Conservation (phyloP, 352 stramenopile species). For the Globisporangium lucens region DNA sequence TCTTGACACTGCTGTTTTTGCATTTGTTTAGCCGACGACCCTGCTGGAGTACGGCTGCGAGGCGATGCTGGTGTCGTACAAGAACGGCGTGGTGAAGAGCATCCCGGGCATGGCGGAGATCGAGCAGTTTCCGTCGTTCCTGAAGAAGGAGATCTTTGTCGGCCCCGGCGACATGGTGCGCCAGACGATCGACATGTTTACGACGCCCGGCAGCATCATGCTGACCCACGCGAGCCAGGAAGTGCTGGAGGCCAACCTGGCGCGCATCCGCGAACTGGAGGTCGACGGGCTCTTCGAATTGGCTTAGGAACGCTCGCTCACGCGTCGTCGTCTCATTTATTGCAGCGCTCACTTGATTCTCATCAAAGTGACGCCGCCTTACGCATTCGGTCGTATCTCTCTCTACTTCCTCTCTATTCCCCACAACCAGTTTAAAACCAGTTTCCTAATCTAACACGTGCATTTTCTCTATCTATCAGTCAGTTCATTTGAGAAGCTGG, state of each 20-base stretch:
- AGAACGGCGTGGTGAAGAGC: slow-evolving; percentile 89
- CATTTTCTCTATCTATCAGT: not conserved
- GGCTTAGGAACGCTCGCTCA: slow-evolving; percentile 24
- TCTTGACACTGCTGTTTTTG: not conserved
- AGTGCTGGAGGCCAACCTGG: slow-evolving; percentile 85
- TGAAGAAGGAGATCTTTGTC: slow-evolving; percentile 90
- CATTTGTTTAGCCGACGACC: slow-evolving; percentile 37
- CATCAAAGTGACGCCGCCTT: not conserved
- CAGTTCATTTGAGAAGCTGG: slow-evolving; percentile 38
- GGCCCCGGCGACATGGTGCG: slow-evolving; percentile 77
- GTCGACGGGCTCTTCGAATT: slow-evolving; percentile 71
- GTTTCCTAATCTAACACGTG: slow-evolving; percentile 9
- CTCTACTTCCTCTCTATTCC: not conserved
- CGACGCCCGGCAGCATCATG: slow-evolving; percentile 93
- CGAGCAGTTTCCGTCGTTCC: slow-evolving; percentile 88
- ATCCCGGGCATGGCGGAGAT: slow-evolving; percentile 90
- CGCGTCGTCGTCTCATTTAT: not conserved
- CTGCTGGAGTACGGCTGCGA: slow-evolving; percentile 89
- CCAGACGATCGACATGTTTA: slow-evolving; percentile 94
- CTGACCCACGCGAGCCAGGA: slow-evolving; percentile 88
- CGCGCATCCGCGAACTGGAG: slow-evolving; percentile 88
- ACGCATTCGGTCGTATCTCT: not conserved
- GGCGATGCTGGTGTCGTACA: slow-evolving; percentile 92
- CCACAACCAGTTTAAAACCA: not conserved
- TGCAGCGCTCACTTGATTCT: not conserved